Base-by-base conservation (phyloP, 140 eudicot species). In the Senecio squalidus region DNA sequence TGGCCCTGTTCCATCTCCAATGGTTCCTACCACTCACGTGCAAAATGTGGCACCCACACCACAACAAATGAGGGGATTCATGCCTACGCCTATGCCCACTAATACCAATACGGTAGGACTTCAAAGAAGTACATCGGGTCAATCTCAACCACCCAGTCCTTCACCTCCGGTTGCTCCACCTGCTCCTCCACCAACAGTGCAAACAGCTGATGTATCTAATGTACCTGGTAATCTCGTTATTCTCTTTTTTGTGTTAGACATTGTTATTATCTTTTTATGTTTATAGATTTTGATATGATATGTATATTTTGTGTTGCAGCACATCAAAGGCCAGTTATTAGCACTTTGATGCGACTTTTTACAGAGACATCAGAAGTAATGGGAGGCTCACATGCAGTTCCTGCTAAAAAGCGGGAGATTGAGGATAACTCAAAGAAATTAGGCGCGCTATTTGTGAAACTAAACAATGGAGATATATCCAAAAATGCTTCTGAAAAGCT, bases 141-240 rank as follows among this genome's bases (percentile, higher is more conserved):
- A 76, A 52, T 47, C 69, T 66, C 94, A 82, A 71, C 84, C 97
- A 0, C 69, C 81, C 22, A 80, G 95, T 60, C 89, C 95, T 59
- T 54, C 77, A 39, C 86, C 67, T 45, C 43, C 78, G 16, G 71
- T 83, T n/a, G 74, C 55, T 36, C 53, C 89, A 65, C 88, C 92
- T 74, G 89, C 95, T 58, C 93, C 97, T 2, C 95, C 95, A 28
- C 90, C 97, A 31, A 90, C 97, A 20, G 80, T 90, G 24, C 90
- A 85, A 78, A 85, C 95, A 30, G 97, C 74, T 58, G 97, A 85
- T 74, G 83, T 84, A 28, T 85, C 97, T 40, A 82, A 78, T 45
- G 94, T 90, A 13, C 97, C 97, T 73, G 97, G 97, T 90, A 83
- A 23, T 43, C 14, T 18, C 24, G 4, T 16, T 9, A 6, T 54